Base-by-base conservation (phyloP, 2,329 filamentous ascomycete species). In the Phaeosphaeria sp. region DNA sequence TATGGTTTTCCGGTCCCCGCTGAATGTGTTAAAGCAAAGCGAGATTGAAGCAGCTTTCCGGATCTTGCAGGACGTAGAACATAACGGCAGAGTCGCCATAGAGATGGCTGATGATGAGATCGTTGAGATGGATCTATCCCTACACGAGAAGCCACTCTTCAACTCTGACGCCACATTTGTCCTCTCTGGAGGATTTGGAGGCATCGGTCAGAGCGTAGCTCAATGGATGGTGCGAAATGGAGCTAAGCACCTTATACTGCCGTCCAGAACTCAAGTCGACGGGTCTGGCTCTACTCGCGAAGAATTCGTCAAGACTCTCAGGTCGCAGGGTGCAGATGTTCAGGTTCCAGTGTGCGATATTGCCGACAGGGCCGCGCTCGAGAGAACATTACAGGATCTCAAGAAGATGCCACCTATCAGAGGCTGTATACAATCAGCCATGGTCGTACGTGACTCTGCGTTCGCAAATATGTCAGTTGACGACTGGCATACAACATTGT, bases 381-480 rank as follows among this genome's bases (percentile, higher is more conserved):
- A 52, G 13, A 6, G 36, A 15, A 51, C 48, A 6, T 48, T 71
- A 3, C 7, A 50, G 8, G 36, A 57, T 7, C 46, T 51, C 30
- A 7, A 17, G 2, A 33, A 47, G 3, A 60, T 72, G 57, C 67
- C 71, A 3, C 64, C 60, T 1, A 64, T 73, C 36, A 51, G 51
- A 18, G 72, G 72, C 1, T 64, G 61, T n/a, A 64, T 74, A 15
- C 59, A 72, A 25, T 63, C 56, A 13, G 56, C 69, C 15, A 69
- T 71, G 65, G 59, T 63, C 5, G 53, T 66, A 11, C 42, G 62
- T 8, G 65, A 68, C 44, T 54, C 63, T n/a, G 54, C 63, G 0
- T 66, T 69, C 40, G 55, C 64, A 1, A 62, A 63, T 33, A 72
- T 72, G 69, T 51, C 54, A 2, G 22, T 46, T 22, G 55, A 52